Conservation (phyloP, 2,329 filamentous ascomycete species). For the Aaosphaeria arxii region DNA sequence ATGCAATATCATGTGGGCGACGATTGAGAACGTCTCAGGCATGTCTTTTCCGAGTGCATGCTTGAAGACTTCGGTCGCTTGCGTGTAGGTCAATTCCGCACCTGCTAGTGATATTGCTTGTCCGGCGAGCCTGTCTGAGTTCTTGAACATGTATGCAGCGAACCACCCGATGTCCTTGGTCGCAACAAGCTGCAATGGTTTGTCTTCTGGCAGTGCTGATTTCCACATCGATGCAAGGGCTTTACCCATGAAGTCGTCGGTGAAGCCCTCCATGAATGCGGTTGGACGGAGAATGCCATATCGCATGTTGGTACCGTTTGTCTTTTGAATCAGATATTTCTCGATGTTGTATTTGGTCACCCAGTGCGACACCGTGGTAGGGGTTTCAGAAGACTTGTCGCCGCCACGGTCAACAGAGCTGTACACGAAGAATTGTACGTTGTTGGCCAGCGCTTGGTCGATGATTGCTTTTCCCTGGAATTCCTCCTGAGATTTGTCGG, state of each 20-base stretch:
- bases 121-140: constrained; percentile 41
- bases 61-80: constrained; percentile 44
- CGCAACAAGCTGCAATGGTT: constrained; percentile 32
- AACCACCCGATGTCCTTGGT: constrained; percentile 48
- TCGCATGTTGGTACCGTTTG: constrained; percentile 43
- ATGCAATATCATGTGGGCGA: constrained; percentile 29
- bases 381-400: constrained; percentile 43
- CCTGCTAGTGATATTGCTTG: constrained; percentile 46
- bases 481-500: constrained; percentile 22
- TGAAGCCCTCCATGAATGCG: constrained; percentile 58
- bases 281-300: constrained; percentile 59
- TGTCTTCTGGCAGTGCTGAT: constrained; percentile 6
- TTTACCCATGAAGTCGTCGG: constrained; percentile 30
- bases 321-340: constrained; percentile 48
- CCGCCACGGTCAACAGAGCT: constrained; percentile 35
- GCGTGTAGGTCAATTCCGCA: constrained; percentile 44
- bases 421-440: constrained; percentile 36
- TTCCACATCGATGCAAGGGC: constrained; percentile 12
- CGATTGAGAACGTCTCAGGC: constrained; percentile 37
- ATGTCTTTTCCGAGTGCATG: constrained; percentile 40
- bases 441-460: constrained; percentile 22
- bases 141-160: constrained; percentile 45
- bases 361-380: constrained; percentile 59
- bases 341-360: constrained; percentile 59
- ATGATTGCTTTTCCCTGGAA: constrained; percentile 32